phyloP scores from a whole-genome alignment of 495 filamentous ascomycete species.

The Clohesyomyces aquaticus region DNA sequence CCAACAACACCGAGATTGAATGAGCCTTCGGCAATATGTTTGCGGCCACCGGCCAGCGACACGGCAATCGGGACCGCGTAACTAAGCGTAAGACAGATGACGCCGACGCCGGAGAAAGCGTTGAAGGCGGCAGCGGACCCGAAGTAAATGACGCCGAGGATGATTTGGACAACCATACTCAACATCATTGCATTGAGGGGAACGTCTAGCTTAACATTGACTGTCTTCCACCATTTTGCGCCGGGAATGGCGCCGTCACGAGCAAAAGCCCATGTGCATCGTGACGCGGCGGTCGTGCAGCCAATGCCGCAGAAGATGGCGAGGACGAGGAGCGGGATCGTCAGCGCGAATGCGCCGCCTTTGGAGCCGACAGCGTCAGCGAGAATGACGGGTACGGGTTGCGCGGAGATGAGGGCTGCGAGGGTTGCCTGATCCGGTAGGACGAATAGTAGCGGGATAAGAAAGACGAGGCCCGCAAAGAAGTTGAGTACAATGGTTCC shows the following conservation, averaged over 20 bases:
- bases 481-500: slow-evolving; percentile 61
- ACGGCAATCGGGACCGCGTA: slow-evolving; percentile 68
- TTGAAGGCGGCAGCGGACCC: slow-evolving; percentile 67
- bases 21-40: slow-evolving; percentile 51
- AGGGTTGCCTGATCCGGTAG: slow-evolving; percentile 58
- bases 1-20: slow-evolving; percentile 64
- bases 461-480: slow-evolving; percentile 62
- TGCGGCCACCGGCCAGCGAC: slow-evolving; percentile 55
- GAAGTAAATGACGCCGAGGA: slow-evolving; percentile 67
- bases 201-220: slow-evolving; percentile 59
- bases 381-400: slow-evolving; percentile 61
- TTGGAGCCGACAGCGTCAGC: slow-evolving; percentile 59
- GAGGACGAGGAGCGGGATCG: slow-evolving; percentile 73
- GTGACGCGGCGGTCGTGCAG: slow-evolving; percentile 60
- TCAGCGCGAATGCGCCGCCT: slow-evolving; percentile 69
- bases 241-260: slow-evolving; percentile 72
- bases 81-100: slow-evolving; percentile 64
- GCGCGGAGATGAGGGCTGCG: slow-evolving; percentile 56
- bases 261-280: slow-evolving; percentile 65
- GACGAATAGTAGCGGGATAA: slow-evolving; percentile 65
- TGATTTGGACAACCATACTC: slow-evolving; percentile 56
- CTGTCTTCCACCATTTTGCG: slow-evolving; percentile 63
- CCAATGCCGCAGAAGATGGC: slow-evolving; percentile 64
- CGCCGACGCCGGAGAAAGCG: slow-evolving; percentile 69
- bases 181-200: slow-evolving; percentile 62